Percentiles rank a stretch among this genome's conserved stretches.
Conservation (phyloP, 2,329 filamentous ascomycete species). For the Xylariaceae sp. region DNA sequence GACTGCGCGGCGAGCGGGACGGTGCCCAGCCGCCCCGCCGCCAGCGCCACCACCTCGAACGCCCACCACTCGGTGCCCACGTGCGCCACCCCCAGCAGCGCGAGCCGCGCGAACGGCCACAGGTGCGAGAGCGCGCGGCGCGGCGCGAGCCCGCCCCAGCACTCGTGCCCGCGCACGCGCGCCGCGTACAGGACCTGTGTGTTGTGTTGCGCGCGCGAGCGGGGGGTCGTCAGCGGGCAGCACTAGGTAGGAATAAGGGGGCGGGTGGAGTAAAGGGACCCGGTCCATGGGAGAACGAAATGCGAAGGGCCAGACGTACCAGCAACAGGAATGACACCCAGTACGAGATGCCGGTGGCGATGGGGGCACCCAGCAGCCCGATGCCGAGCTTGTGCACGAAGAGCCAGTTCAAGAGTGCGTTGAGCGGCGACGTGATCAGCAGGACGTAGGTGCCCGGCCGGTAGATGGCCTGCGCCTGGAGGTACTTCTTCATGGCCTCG, state of each 20-base stretch:
- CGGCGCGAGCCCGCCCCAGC: slow-evolving; percentile 68
- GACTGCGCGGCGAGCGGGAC: slow-evolving; percentile 74
- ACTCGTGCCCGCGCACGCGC: slow-evolving; percentile 63
- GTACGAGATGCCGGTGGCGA: slow-evolving; percentile 79
- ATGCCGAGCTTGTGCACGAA: slow-evolving; percentile 66
- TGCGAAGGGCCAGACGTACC: too few species aligned
- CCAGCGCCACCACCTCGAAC: slow-evolving; percentile 82
- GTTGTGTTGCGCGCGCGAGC: too few species aligned
- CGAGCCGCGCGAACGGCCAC: slow-evolving; percentile 64
- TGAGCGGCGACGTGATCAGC: slow-evolving; percentile 73
- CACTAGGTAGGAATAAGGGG: too few species aligned
- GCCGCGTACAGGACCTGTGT: slow-evolving; percentile 66
- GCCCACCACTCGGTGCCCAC: slow-evolving; percentile 94
- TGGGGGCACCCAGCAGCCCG: slow-evolving; percentile 69
- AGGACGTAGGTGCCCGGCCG: slow-evolving; percentile 76
- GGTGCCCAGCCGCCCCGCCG: slow-evolving; percentile 72
- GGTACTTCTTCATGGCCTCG: slow-evolving; percentile 76
- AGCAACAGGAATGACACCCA: slow-evolving; percentile 76
- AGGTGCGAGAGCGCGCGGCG: slow-evolving; percentile 58
- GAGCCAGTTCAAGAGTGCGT: slow-evolving; percentile 71
- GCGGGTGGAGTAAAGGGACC: too few species aligned
- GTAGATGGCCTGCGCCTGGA: slow-evolving; percentile 81
- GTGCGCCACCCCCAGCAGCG: slow-evolving; percentile 69
- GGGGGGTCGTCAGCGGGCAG: too few species aligned
- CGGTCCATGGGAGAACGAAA: too few species aligned